phyloP scores from a whole-genome alignment of 2,329 filamentous ascomycete species.

The Rhytidhysteron rufulum region DNA sequence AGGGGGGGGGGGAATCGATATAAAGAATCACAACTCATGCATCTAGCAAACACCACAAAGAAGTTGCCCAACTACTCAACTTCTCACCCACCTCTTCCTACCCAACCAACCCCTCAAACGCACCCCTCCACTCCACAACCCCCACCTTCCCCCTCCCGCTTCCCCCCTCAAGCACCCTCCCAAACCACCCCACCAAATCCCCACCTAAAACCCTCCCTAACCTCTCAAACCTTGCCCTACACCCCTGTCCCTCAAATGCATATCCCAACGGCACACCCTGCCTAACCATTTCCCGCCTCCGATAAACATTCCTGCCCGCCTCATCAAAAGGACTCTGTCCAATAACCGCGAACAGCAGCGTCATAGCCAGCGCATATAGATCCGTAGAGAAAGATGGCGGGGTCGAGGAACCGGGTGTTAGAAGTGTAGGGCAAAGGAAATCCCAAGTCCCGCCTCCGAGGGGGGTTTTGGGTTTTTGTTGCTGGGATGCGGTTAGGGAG shows the following conservation, averaged over 20 bases:
- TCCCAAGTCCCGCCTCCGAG: slow-evolving; percentile 46
- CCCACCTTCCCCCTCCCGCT: slow-evolving; percentile 25
- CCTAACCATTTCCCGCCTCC: slow-evolving; percentile 43
- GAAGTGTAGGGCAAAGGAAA: slow-evolving; percentile 39
- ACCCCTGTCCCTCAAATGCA: slow-evolving; percentile 32
- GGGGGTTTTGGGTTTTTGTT: slow-evolving; percentile 12
- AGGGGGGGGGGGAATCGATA: too few relatives aligned
- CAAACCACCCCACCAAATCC: slow-evolving; percentile 34
- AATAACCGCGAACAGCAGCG: slow-evolving; percentile 40
- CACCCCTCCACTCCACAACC: slow-evolving; percentile 25
- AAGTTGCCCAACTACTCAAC: too few relatives aligned
- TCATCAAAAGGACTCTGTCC: slow-evolving; percentile 40
- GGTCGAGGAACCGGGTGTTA: slow-evolving; percentile 11
- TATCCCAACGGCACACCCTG: slow-evolving; percentile 39
- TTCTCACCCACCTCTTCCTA: background rate
- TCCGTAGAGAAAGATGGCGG: slow-evolving; percentile 36
- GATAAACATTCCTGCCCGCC: slow-evolving; percentile 38
- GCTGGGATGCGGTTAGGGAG: slow-evolving; percentile 8
- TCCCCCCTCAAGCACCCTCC: slow-evolving; percentile 30
- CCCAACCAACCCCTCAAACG: slow-evolving; percentile 8
- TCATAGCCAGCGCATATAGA: slow-evolving; percentile 44
- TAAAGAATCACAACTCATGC: too few relatives aligned
- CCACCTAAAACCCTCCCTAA: slow-evolving; percentile 20
- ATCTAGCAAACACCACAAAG: too few relatives aligned
- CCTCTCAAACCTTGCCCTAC: slow-evolving; percentile 23